Conservation (phyloP, 2,329 filamentous ascomycete species). For the Phyllosticta paracitricarpa region DNA sequence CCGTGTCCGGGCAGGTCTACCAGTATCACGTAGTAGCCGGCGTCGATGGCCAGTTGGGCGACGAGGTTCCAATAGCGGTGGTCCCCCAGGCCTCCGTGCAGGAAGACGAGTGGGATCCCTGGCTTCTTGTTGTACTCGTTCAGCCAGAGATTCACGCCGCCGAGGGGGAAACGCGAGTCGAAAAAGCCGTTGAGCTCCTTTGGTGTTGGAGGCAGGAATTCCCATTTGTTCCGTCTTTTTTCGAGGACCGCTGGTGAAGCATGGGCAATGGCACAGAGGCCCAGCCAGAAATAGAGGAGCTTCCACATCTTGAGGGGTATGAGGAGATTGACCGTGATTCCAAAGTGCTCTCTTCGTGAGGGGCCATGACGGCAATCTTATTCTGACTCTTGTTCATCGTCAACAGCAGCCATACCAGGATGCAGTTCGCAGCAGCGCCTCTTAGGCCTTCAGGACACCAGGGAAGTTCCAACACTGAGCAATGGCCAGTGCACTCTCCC, state of each 20-base stretch:
- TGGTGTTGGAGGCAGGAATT: slow-evolving; percentile 30
- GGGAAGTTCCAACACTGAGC: not conserved
- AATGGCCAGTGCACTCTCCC: not conserved
- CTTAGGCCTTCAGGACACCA: not conserved
- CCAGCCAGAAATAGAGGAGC: slow-evolving; percentile 1
- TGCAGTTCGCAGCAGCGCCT: not conserved
- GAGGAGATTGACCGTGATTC: no score
- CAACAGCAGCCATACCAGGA: not conserved
- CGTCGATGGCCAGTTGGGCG: slow-evolving; percentile 23
- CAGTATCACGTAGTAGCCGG: slow-evolving; percentile 31
- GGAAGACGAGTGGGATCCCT: slow-evolving; percentile 29
- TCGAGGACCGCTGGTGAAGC: not conserved
- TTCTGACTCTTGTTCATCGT: not conserved
- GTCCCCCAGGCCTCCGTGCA: slow-evolving; percentile 34
- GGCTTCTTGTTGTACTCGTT: slow-evolving; percentile 32
- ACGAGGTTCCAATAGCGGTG: slow-evolving; percentile 33
- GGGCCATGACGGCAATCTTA: not conserved
- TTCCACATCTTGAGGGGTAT: not conserved
- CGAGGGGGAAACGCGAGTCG: slow-evolving; percentile 21
- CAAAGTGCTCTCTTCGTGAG: no score
- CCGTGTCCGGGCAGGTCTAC: slow-evolving; percentile 35
- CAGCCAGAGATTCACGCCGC: slow-evolving; percentile 33
- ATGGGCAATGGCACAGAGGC: slow-evolving; percentile 1
- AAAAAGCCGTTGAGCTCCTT: slow-evolving; percentile 27
- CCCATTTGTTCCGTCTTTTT: slow-evolving; percentile 1